A percentile compares a stretch with the other conserved stretches of the same genome.
Conservation (phyloP, 768 basidiomycete species). For the Cystofilobasidium capitatum region DNA sequence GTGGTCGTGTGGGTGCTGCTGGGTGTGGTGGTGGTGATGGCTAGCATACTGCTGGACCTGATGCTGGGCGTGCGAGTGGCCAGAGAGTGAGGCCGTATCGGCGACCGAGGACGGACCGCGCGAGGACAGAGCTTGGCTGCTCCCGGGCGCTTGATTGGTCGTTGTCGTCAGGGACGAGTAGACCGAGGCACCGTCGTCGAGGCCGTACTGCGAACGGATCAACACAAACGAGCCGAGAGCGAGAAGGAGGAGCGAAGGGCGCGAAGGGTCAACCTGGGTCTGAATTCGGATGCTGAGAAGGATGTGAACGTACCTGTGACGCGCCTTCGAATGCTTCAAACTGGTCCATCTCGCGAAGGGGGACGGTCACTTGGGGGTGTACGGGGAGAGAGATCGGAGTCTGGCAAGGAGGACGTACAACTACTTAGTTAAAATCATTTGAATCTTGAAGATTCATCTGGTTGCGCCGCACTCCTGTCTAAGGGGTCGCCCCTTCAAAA, state of each 20-base stretch:
- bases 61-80: constrained; percentile 13
- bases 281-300: too few species aligned
- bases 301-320: constrained; percentile 35
- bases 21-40: constrained; percentile 6
- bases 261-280: neutral
- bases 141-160: constrained; percentile 24
- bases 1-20: constrained; percentile 8
- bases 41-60: constrained; percentile 4
- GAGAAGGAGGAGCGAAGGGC: neutral
- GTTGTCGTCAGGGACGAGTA: constrained; percentile 25
- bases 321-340: constrained; percentile 42
- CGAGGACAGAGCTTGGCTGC: constrained; percentile 17
- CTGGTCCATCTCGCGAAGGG: constrained; percentile 28
- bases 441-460: too few species aligned
- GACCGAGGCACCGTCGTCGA: constrained; percentile 35
- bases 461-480: neutral
- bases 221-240: neutral
- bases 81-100: constrained; percentile 25
- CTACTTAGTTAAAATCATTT: too few species aligned
- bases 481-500: too few species aligned
- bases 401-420: neutral
- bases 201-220: constrained; percentile 32
- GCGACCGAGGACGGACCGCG: constrained; percentile 13
- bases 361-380: neutral
- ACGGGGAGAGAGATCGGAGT: neutral